Conservation (phyloP, 306 rosid species). For the Prunus davidiana region DNA sequence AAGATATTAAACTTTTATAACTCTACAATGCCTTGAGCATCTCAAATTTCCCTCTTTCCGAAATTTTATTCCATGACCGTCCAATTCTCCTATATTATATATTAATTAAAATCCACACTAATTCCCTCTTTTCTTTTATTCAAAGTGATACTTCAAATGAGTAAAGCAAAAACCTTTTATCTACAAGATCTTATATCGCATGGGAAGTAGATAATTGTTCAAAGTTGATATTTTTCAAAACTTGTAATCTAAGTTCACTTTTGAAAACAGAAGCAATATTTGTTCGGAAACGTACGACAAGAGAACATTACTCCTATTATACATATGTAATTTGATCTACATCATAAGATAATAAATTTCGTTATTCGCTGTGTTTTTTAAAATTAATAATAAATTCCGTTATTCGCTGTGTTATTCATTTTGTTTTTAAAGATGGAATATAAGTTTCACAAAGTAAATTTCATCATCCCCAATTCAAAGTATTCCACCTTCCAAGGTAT, state of each 20-base stretch:
- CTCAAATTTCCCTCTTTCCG: constrained; percentile 32
- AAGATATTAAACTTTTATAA: constrained; percentile 28
- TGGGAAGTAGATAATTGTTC: too few species aligned
- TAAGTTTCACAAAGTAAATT: neutral
- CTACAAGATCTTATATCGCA: neutral
- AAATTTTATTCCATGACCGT: constrained; percentile 36
- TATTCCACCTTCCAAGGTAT: neutral
- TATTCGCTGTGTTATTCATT: neutral
- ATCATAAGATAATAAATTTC: too few species aligned
- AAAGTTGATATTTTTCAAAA: too few species aligned
- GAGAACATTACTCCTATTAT: too few species aligned
- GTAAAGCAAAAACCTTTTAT: neutral
- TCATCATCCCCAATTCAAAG: neutral
- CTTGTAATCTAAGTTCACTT: too few species aligned
- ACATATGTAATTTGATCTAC: too few species aligned
- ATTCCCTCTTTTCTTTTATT: neutral
- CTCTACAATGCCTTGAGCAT: constrained; percentile 37
- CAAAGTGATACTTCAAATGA: neutral
- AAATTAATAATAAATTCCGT: neutral
- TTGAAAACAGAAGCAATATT: too few species aligned
- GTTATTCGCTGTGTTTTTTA: too few species aligned
- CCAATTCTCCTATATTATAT: constrained; percentile 5
- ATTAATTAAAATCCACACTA: neutral
- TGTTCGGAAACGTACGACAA: too few species aligned
- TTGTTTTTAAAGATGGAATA: neutral